phyloP scores from a whole-genome alignment of 2,329 filamentous ascomycete genomes.

The Paraconiothyrium sp. region DNA sequence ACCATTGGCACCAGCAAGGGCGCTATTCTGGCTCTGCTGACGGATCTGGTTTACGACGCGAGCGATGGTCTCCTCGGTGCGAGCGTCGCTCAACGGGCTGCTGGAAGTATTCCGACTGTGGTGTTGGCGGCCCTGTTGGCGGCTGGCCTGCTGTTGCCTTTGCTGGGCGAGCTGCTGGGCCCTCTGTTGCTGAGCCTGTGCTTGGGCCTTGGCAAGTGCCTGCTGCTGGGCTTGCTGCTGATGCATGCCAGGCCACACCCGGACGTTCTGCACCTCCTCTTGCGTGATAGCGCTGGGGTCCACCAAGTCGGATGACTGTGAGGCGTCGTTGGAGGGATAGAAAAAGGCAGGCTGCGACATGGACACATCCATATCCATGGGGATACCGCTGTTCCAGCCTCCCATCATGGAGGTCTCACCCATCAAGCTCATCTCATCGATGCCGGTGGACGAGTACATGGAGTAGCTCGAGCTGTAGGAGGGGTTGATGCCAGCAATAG shows the following conservation, averaged over 20 bases:
- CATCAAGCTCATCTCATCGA: conserved; percentile 73
- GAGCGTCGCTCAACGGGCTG: conserved; percentile 55
- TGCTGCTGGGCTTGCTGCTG: conserved; percentile 87
- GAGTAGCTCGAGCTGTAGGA: conserved; percentile 50
- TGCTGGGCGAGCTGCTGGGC: conserved; percentile 62
- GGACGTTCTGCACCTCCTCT: conserved; percentile 69
- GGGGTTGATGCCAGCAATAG: conserved; percentile 80
- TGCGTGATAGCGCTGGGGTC: conserved; percentile 78
- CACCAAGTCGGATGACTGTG: conserved; percentile 66
- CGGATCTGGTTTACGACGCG: conserved; percentile 93
- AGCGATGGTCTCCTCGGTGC: conserved; percentile 87
- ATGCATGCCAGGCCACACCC: conserved; percentile 93
- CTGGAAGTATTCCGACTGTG: conserved; percentile 47
- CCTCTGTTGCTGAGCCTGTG: conserved; percentile 41
- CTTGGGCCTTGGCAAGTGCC: conserved; percentile 58
- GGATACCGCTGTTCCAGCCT: conserved; percentile 63
- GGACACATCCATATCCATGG: conserved; percentile 65
- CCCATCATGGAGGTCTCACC: conserved; percentile 60
- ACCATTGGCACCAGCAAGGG: conserved; percentile 63
- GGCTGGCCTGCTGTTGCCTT: conserved; percentile 49
- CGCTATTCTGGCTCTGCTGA: conserved; percentile 67
- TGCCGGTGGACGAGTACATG: conserved; percentile 67
- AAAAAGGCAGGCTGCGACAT: conserved; percentile 67
- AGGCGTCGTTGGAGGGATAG: conserved; percentile 60
- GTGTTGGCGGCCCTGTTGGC: conserved; percentile 44